These are phyloP conservation scores for Coelastrella sp. DNA, from an alignment of 139 green algal genomes.

Conservation along the genomic window DNA sequence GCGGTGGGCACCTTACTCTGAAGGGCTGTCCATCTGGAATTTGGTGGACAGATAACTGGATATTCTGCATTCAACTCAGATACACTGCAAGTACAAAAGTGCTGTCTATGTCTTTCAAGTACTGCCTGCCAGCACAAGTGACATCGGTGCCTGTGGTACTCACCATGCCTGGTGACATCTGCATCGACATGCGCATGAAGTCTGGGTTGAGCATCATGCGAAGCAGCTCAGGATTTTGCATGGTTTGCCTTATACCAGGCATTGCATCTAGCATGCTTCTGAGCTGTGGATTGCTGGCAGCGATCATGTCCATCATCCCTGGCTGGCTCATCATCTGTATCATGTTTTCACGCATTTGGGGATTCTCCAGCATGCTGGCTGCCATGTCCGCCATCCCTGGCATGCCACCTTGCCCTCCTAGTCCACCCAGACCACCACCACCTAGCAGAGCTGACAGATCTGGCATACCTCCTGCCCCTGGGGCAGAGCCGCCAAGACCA, in stretches of 20 bases:
- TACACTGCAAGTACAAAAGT: no score
- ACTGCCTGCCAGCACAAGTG: not conserved
- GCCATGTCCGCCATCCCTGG: constrained; percentile 43
- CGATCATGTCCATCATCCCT: constrained; percentile 72
- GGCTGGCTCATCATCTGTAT: constrained; percentile 74
- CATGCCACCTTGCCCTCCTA: constrained; percentile 30
- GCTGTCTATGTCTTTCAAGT: no score
- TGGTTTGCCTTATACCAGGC: constrained; percentile 62
- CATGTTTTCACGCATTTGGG: constrained; percentile 81
- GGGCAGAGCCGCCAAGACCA: constrained; percentile 24
- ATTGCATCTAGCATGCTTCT: constrained; percentile 60
- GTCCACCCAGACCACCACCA: constrained; percentile 2
- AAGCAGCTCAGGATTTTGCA: constrained; percentile 84
- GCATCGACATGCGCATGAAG: constrained; percentile 78
- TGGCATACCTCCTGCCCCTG: not conserved
- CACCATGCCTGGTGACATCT: constrained; percentile 53
- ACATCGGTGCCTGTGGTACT: not conserved
- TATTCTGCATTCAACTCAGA: no score
- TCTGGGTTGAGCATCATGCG: constrained; percentile 80
- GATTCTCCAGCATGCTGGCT: constrained; percentile 60
- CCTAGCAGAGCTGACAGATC: constrained; percentile 15
- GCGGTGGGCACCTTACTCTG: no score
- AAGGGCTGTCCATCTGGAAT: no score
- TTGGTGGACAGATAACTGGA: no score
- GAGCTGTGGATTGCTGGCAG: constrained; percentile 67